Base-by-base conservation (phyloP, 441 rosid species). In the Erodium texanum region DNA sequence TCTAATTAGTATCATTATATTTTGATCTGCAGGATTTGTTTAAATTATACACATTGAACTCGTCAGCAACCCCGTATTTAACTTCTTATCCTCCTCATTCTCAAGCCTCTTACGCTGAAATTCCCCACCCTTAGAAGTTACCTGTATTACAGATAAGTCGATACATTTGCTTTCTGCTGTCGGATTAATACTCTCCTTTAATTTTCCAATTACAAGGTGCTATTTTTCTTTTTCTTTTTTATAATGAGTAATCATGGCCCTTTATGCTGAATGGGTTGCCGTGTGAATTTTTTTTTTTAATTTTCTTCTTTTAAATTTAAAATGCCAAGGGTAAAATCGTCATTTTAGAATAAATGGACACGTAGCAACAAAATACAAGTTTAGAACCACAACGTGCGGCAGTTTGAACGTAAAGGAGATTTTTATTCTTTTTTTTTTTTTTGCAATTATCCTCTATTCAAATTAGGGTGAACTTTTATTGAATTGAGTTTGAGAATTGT, bases 101-200 rank as follows among this genome's bases (percentile, higher is more conserved):
- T 16, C 61, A 54, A 54, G 24, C 61, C 61, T 8, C 61, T 19
- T 18, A 7, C 18, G 61, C 61, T 54, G 22, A 16, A 54, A 54
- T 16, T 54, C 61, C 9, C 18, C 61, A 54, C 61, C 61, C 23
- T 19, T 54, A 54, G 61, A 18, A 54, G 23, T 54, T 54, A 54
- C 61, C n/a, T 23, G 22, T 54, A 23, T 54, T 54, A 54, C 61
- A 54, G 61, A 54, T 54, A 54, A 54, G 61, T 54, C 23, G 61
- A 16, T 54, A 54, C 61, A 18, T 54, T 54, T 54, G 18, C 23
- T 41, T 54, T 54, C 23, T 54, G 23, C 22, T 54, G 61, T 54
- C 18, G 61, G 15, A 50, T 36, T 36, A 50, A 50, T n/a, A 50
- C 58, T 50, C 20, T 50, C 16, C 58, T 15, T 50, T 50, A 5